Base-by-base conservation (phyloP, 208 protist species). In the Leishmania braziliensis region DNA sequence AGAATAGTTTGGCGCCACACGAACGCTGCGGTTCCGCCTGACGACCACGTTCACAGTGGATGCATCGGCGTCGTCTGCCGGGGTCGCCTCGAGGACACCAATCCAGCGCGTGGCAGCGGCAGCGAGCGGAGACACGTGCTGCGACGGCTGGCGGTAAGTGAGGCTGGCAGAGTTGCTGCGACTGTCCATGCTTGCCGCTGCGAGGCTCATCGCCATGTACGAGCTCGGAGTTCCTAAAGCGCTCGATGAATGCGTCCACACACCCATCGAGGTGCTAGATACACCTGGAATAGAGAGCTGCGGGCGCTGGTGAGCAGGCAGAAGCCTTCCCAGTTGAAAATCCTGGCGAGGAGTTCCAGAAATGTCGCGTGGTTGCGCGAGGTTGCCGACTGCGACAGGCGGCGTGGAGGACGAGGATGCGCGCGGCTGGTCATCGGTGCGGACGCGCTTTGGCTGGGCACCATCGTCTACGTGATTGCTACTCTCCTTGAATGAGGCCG, bases 1-100 rank as follows among this genome's bases (percentile, higher is more conserved):
- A 68, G 82, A 79, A 18, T 54, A 65, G 9, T 65, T 56, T 14
- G 74, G 63, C 43, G 82, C 80, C 48, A 60, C 12, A 58, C 82
- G 77, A 3, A 70, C 62, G 56, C 63, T 70, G 58, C 77, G 82
- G 4, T 78, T 78, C 72, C 80, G 82, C 56, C 77, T 82, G 66
- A 86, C 82, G 16, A 79, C 74, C n/a, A 86, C 82, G 39, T 86
- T 82, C 43, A 86, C 62, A 16, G 78, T 77, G 10, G 82, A 75
- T 23, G 46, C 80, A 69, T 63, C 73, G 5, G 72, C 16, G n/a
- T 50, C 56, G 8, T 70, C 82, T 0, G 54, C 50, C 71, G 77
- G 75, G 46, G 74, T 58, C 16, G 51, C 5, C n/a, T 79, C 78
- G 16, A 78, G 78, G 6, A 65, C 5, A 54, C 73, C 74, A 23